Conservation (phyloP, 495 filamentous ascomycete species). For the Chaetomium cochliodes region DNA sequence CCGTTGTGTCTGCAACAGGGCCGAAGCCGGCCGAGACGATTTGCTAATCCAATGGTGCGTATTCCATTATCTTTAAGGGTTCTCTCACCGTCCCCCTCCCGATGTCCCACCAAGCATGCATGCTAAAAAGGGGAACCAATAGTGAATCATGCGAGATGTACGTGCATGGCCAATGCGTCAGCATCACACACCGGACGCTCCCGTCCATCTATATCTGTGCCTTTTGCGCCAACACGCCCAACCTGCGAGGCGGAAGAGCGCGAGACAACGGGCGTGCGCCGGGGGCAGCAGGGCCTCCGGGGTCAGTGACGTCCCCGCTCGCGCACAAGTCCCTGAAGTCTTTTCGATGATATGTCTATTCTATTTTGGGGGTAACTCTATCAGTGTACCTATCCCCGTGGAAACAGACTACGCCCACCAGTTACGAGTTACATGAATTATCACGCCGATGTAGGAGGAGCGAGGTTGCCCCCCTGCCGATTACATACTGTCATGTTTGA, state of each 20-base stretch:
- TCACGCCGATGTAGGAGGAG: not conserved
- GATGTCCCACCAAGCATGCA: not conserved
- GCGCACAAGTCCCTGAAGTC: conserved; percentile 66
- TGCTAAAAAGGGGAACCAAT: conserved; percentile 4
- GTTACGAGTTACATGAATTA: conserved; percentile 6
- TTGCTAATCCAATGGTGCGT: conserved; percentile 83
- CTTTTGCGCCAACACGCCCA: conserved; percentile 74
- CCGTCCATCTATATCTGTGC: conserved; percentile 77
- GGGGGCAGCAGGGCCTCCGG: conserved; percentile 30
- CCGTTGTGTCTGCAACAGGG: conserved; percentile 69
- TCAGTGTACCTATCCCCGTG: not conserved
- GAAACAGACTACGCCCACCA: not conserved
- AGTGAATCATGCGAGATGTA: conserved; percentile 87
- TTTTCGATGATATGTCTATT: conserved; percentile 43
- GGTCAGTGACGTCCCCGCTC: conserved; percentile 32
- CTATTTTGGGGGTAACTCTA: not conserved
- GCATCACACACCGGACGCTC: conserved; percentile 61
- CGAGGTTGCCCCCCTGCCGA: not conserved
- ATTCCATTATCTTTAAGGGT: not conserved
- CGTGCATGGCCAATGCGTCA: conserved; percentile 77
- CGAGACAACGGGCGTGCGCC: conserved; percentile 51
- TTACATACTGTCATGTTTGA: not conserved
- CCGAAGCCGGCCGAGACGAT: conserved; percentile 53
- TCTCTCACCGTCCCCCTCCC: not conserved
- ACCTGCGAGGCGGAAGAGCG: conserved; percentile 62